phyloP scores from a whole-genome alignment of 768 basidiomycete species.

The Termitomyces sp. region DNA sequence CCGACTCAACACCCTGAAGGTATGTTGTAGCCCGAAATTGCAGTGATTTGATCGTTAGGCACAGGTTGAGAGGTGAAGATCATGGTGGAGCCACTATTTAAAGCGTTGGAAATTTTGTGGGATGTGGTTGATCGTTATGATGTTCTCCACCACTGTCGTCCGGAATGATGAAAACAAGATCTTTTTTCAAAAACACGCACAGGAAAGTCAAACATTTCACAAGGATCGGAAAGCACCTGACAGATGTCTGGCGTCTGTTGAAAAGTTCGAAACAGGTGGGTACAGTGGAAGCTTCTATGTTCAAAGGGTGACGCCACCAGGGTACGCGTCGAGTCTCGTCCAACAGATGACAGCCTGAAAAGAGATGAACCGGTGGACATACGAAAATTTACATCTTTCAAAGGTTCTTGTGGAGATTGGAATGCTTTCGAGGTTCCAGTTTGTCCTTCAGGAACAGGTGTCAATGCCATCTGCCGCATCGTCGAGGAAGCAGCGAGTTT shows the following conservation, averaged over 20 bases:
- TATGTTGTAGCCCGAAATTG: background rate
- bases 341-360: background rate
- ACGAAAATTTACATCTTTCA: background rate
- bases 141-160: background rate
- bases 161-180: too few species aligned
- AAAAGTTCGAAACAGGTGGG: background rate
- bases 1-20: too few species aligned
- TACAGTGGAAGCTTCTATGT: background rate
- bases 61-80: background rate
- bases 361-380: background rate
- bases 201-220: background rate
- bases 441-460: constrained; percentile 4
- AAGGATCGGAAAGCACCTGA: background rate
- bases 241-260: background rate
- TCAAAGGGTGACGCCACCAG: constrained; percentile 1
- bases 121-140: background rate
- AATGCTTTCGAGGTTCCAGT: background rate
- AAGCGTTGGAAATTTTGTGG: background rate
- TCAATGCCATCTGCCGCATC: background rate
- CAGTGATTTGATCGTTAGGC: background rate
- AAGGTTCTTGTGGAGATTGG: background rate
- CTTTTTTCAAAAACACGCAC: background rate
- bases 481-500: background rate
- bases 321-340: background rate
- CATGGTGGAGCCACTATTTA: too few species aligned